Percentiles rank a stretch among this genome's conserved stretches.
Evolutionary conservation across 2,329 filamentous ascomycete genomes (phyloP).

Genomic region (Pseudogymnoascus sp.): DNA sequence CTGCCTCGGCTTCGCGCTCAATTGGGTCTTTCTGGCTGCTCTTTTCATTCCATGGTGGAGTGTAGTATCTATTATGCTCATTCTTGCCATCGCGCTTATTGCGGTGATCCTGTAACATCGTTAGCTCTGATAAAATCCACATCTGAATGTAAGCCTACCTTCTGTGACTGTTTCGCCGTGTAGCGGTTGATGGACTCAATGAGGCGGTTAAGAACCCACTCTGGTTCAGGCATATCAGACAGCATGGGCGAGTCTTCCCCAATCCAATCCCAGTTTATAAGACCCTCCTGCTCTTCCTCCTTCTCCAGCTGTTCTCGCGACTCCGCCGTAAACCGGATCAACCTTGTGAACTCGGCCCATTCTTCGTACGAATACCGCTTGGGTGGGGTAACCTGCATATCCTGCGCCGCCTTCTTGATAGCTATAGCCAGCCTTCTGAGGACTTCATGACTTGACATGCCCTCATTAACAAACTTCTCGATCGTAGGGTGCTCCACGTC

Average conservation of each 20-base stretch:
- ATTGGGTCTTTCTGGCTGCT: neutral
- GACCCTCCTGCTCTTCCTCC: conserved; percentile 47
- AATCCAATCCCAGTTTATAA: conserved; percentile 66
- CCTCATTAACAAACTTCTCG: conserved; percentile 1
- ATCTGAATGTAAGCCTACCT: conserved; percentile 14
- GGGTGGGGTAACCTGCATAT: conserved; percentile 38
- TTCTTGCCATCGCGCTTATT: neutral
- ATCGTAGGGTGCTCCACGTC: conserved; percentile 11
- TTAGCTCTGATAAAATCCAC: neutral
- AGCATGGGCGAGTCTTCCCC: conserved; percentile 61
- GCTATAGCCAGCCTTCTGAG: conserved; percentile 46
- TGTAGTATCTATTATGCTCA: neutral
- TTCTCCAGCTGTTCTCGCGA: conserved; percentile 25
- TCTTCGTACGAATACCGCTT: conserved; percentile 58
- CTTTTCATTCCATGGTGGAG: neutral
- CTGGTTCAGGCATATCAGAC: conserved; percentile 51
- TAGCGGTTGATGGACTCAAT: conserved; percentile 51
- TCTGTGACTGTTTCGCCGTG: conserved; percentile 23
- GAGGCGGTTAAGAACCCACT: conserved; percentile 58
- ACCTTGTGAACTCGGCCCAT: conserved; percentile 56
- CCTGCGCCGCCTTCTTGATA: conserved; percentile 47
- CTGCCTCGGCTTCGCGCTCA: neutral
- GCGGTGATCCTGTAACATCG: neutral
- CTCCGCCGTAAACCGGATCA: conserved; percentile 49
- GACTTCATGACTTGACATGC: conserved; percentile 31